Percentiles rank a stretch among this genome's conserved stretches.
Evolutionary conservation across 139 green algal genomes (phyloP).

Genomic region (Ulvella scutata): DNA sequence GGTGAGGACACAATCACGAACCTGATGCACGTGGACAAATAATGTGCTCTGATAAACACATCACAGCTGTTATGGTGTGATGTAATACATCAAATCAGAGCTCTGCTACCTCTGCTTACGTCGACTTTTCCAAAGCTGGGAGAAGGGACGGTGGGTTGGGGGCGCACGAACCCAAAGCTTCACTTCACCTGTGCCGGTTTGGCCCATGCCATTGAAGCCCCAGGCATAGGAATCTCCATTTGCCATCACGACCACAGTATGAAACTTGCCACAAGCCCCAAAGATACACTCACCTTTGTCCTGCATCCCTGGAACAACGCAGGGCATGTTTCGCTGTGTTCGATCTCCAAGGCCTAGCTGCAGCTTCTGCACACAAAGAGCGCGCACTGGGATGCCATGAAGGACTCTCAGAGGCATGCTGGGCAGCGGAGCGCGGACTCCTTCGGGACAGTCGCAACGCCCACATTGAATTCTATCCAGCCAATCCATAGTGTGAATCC

Average conservation of each 20-base stretch:
- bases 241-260: slow-evolving; percentile 47
- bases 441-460: too few relatives aligned
- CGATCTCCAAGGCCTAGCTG: slow-evolving; percentile 79
- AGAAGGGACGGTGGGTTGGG: too few relatives aligned
- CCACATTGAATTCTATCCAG: too few relatives aligned
- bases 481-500: too few relatives aligned
- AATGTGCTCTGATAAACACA: neutral
- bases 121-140: too few relatives aligned
- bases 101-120: too few relatives aligned
- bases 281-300: slow-evolving; percentile 13
- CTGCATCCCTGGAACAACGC: slow-evolving; percentile 31
- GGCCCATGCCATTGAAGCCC: slow-evolving; percentile 45
- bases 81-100: neutral
- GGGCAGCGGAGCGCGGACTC: too few relatives aligned
- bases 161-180: neutral
- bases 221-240: slow-evolving; percentile 52
- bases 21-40: too few relatives aligned
- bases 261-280: slow-evolving; percentile 36
- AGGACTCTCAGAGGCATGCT: too few relatives aligned
- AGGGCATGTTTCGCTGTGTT: slow-evolving; percentile 52
- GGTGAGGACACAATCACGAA: too few relatives aligned
- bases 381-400: neutral
- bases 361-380: slow-evolving; percentile 36
- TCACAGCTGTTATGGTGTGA: neutral
- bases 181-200: slow-evolving; percentile 1